Evolutionary conservation across 1,139 yeast genomes (phyloP).

Genomic region (Cylindricascospora bacillispora): DNA sequence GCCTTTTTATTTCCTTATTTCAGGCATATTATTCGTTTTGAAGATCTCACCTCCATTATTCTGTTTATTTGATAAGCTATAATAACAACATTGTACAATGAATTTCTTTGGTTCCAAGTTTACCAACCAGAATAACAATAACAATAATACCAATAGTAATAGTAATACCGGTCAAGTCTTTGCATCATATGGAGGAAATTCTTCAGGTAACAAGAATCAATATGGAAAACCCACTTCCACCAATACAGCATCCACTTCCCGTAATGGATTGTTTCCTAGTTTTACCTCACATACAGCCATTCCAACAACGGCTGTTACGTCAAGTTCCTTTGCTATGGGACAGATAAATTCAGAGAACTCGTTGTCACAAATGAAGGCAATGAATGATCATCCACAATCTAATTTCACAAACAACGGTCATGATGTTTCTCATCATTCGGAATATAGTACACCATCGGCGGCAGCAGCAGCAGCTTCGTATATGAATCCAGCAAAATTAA

Average conservation of each 20-base stretch:
- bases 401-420: constrained; percentile 7
- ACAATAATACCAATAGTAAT: too few relatives aligned
- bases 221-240: constrained; percentile 5
- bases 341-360: constrained; percentile 37
- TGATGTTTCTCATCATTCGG: constrained; percentile 1
- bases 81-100: too few relatives aligned
- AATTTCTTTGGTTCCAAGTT: constrained; percentile 19
- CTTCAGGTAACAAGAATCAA: too few relatives aligned
- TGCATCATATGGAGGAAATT: too few relatives aligned
- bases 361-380: constrained; percentile 22
- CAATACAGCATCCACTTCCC: constrained; percentile 3
- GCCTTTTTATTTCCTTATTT: too few relatives aligned
- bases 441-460: neutral
- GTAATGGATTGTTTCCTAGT: constrained; percentile 20
- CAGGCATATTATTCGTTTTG: too few relatives aligned
- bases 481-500: neutral
- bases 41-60: too few relatives aligned
- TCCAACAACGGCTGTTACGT: constrained; percentile 59
- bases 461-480: neutral
- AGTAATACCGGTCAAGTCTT: too few relatives aligned
- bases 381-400: constrained; percentile 9
- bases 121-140: constrained; percentile 4
- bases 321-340: constrained; percentile 54
- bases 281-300: constrained; percentile 24
- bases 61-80: too few relatives aligned